Evolutionary conservation across 2,329 filamentous ascomycete species (phyloP), one percentile per base, ranked within the genome.

Genomic region (Chaetomium globosum): DNA sequence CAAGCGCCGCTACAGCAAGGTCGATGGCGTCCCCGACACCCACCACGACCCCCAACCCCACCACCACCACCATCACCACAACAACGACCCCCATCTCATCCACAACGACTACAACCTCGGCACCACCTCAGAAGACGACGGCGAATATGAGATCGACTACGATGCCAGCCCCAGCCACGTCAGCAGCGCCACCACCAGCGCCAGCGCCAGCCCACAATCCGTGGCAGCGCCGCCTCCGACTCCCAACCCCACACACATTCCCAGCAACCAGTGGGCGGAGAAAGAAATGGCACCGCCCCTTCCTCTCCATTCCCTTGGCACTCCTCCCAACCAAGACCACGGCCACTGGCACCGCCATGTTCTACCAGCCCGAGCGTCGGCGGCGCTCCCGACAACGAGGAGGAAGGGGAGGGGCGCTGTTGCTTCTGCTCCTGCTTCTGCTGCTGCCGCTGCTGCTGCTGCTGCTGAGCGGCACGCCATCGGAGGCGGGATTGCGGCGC

Each of bases 401-500:
- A 43, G 39, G 13, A 43, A 19, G 39, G 13, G 8, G 9, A 12
- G 8, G 33, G 9, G 9, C 9, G 33, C 8, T 36, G 33, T 36
- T 10, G 9, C 33, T 36, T 3, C 31, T 7, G 31, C 31, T 31
- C 31, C 9, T 6, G 6, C 31, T 31, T 7, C 31, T 7, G 31
- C 9, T 10, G 6, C 16, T n/a, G 39, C 39, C 19, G 39, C 13
- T 43, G 39, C 19, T 7, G 39, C 39, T 43, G 39, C 39, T 10
- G n/a, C 46, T 48, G 46, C 6, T 2, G 46, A 16, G 10, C 71
- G 69, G 59, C 71, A 67, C 8, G 77, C 76, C 76, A 0, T 74
- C 73, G 13, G 79, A 82, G 59, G 59, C 80, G 79, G 70, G 81
- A 80, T 53, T 53, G 82, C 81, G 1, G 82, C 82, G 21, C 73